Evolutionary conservation across 768 basidiomycete species (phyloP), one percentile per base, ranked within the genome.

Genomic region (Pisolithus sp.): DNA sequence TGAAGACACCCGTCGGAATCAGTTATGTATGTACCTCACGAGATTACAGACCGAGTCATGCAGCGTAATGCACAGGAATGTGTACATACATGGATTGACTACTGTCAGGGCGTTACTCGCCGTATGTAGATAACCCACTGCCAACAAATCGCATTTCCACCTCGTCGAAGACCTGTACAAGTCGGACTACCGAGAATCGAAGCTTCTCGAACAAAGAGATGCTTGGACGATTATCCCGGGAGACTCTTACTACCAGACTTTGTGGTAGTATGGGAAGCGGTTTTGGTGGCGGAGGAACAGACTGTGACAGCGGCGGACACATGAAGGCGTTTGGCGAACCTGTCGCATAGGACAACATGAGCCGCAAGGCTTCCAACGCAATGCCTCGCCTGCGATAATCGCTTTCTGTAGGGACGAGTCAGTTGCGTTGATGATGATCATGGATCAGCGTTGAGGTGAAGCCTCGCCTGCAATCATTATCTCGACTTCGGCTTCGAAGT

Each of bases 381-480:
- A 79, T 61, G 10, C 93, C 89, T 59, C 77, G 77, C 6, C 90
- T 77, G 8, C 91, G 78, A 65, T 81, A 89, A 0, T 68, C 68
- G 23, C 74, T 71, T 56, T 91, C 89, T 90, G 65, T 12, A 12
- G 6, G 21, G 4, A 3, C 36, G 43, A n/a, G 50, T 43, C 17
- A 30, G 28, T 15, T 12, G 13, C 36, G n/a, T 47, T 4, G 36
- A 21, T 8, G 37, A 34, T 13, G n/a, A n/a, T n/a, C n/a, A n/a
- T n/a, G n/a, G 28, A 8, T 18, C 44, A 26, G 8, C 24, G 40
- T 20, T 3, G 7, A 26, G 31, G 21, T n/a, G 18, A 44, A 17
- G 10, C 34, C 50, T 43, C 55, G 84, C 89, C 87, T 60, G 93
- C 92, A 54, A 95, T 86, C 93, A 95, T 97, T 53, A 95, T 83